These are phyloP conservation scores for Strigomonas culicis DNA, from an alignment of 208 protist genomes.

Conservation along the genomic window DNA sequence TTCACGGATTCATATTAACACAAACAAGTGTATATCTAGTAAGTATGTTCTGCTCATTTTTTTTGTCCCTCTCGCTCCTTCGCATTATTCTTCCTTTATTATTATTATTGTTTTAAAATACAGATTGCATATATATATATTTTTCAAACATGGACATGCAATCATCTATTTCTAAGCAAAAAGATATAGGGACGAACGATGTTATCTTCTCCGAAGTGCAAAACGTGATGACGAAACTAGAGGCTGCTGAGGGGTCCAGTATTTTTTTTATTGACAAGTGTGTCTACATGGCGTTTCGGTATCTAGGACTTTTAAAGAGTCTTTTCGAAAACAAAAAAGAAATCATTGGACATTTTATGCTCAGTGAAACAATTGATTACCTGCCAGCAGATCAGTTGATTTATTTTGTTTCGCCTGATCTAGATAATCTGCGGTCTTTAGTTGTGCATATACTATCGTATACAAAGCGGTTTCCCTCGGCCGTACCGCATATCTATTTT, in stretches of 20 bases:
- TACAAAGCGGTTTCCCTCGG: slow-evolving; percentile 43
- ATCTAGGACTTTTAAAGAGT: slow-evolving; percentile 17
- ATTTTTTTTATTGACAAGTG: slow-evolving; percentile 42
- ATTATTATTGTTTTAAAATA: slow-evolving; percentile 12
- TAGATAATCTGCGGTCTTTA: slow-evolving; percentile 37
- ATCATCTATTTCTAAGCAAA: too few species aligned
- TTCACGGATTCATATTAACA: not conserved
- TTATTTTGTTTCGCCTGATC: slow-evolving; percentile 32
- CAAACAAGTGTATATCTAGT: not conserved
- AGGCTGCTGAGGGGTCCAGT: not conserved
- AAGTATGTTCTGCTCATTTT: not conserved
- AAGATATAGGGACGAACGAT: too few species aligned
- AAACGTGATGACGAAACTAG: too few species aligned
- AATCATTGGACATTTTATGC: slow-evolving; percentile 34
- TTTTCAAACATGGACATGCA: too few species aligned
- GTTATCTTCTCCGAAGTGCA: too few species aligned
- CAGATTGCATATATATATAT: slow-evolving; percentile 2
- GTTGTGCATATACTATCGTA: slow-evolving; percentile 54
- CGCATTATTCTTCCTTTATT: slow-evolving; percentile 6
- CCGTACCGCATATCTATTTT: slow-evolving; percentile 34
- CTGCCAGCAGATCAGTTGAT: slow-evolving; percentile 38
- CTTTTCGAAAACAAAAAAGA: slow-evolving; percentile 24
- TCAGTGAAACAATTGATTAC: slow-evolving; percentile 37
- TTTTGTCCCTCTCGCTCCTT: not conserved
- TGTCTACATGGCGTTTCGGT: slow-evolving; percentile 26